Evolutionary conservation across 2,329 filamentous ascomycete species (phyloP).

Genomic region (Xylariales sp.): DNA sequence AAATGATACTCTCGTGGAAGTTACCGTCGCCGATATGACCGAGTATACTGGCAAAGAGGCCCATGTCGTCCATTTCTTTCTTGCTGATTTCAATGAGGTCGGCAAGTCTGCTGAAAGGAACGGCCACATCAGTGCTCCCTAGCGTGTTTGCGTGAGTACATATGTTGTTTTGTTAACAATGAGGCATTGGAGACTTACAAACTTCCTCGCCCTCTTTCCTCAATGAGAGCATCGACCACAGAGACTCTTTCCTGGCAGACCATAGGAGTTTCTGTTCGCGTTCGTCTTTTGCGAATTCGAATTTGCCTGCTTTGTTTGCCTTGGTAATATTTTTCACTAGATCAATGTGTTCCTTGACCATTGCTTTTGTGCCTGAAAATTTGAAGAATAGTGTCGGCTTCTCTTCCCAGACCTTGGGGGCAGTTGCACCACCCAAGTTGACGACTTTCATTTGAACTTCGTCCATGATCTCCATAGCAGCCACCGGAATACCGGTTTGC

Average conservation of each 20-base stretch:
- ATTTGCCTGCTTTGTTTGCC: conserved; percentile 57
- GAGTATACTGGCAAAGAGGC: conserved; percentile 80
- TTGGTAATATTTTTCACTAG: conserved; percentile 66
- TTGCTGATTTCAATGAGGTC: conserved; percentile 81
- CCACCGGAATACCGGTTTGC: conserved; percentile 67
- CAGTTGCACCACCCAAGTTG: conserved; percentile 68
- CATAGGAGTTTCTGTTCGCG: conserved; percentile 72
- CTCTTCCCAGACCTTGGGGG: conserved; percentile 68
- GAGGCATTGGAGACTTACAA: conserved; percentile 54
- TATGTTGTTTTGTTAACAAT: too few species aligned
- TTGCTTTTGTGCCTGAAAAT: conserved; percentile 72
- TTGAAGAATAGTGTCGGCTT: conserved; percentile 79
- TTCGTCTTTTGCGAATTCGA: conserved; percentile 71
- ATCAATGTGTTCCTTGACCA: conserved; percentile 73
- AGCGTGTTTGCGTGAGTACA: background rate
- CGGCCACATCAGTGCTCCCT: conserved; percentile 81
- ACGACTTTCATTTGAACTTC: conserved; percentile 84
- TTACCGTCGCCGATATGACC: conserved; percentile 93
- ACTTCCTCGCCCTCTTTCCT: conserved; percentile 64
- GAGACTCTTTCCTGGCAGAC: conserved; percentile 75
- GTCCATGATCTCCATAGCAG: conserved; percentile 83
- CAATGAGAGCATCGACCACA: conserved; percentile 79
- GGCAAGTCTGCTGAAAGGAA: conserved; percentile 70
- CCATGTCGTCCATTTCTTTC: conserved; percentile 81
- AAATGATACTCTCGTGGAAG: conserved; percentile 91